Conservation (phyloP, 805 yeast species). For the Saccharomycopsis microspora region DNA sequence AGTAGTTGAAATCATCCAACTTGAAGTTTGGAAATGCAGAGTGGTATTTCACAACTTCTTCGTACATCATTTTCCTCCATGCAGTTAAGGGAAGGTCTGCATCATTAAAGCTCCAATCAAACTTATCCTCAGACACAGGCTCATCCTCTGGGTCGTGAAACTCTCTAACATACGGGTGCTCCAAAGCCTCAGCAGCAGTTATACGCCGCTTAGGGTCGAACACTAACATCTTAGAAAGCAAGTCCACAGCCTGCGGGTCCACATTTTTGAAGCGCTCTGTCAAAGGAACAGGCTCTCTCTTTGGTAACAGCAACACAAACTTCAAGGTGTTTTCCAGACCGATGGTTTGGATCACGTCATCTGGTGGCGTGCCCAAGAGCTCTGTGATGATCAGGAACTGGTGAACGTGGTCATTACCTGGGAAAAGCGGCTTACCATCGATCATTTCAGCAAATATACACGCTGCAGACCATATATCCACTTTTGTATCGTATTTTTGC, state of each 20-base stretch:
- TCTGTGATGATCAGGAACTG: conserved; percentile 97
- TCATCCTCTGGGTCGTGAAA: conserved; percentile 98
- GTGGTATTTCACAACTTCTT: conserved; percentile 92
- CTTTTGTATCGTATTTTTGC: conserved; percentile 96
- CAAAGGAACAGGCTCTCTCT: conserved; percentile 85
- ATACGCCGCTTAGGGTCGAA: conserved; percentile 93
- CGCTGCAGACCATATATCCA: conserved; percentile 97
- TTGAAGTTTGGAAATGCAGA: conserved; percentile 4
- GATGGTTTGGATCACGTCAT: conserved; percentile 90
- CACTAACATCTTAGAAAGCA: conserved; percentile 80
- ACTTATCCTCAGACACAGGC: conserved; percentile 84
- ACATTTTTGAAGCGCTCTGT: conserved; percentile 67
- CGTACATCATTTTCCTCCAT: conserved; percentile 99
- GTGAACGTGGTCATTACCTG: conserved; percentile 97
- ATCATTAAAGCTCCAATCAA: conserved; percentile 97
- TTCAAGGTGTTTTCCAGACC: conserved; percentile 91
- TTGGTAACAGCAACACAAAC: conserved; percentile 89
- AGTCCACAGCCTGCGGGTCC: conserved; percentile 79
- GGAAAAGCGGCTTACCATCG: conserved; percentile 93
- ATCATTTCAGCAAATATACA: conserved; percentile 97
- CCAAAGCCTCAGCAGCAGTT: conserved; percentile 81
- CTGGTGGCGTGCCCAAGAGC: conserved; percentile 90
- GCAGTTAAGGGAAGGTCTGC: conserved; percentile 96
- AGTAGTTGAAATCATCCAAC: conserved; percentile 4
- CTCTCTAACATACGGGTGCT: conserved; percentile 86